These are phyloP conservation scores for Rhododendron simsii DNA, from an alignment of 148 eudicot genomes.

Conservation along the genomic window DNA sequence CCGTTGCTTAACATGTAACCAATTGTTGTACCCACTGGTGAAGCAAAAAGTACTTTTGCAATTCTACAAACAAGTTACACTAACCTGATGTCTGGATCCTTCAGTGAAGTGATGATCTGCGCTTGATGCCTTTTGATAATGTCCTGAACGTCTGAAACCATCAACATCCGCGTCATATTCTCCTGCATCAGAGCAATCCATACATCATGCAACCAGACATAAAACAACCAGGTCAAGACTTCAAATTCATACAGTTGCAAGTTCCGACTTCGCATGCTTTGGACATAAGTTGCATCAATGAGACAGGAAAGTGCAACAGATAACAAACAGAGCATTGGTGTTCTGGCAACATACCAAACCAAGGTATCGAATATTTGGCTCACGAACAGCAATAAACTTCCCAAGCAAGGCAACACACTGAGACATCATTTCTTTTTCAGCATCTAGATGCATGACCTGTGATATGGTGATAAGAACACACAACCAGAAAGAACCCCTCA, in stretches of 20 bases:
- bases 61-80: not conserved
- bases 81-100: slow-evolving; percentile 99
- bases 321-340: slow-evolving; percentile 1
- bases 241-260: not conserved
- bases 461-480: slow-evolving; percentile 6
- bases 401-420: slow-evolving; percentile 99
- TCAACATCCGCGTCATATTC: slow-evolving; percentile 98
- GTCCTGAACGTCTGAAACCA: slow-evolving; percentile 98
- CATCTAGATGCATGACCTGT: slow-evolving; percentile 99
- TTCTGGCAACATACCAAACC: slow-evolving; percentile 69
- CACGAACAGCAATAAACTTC: slow-evolving; percentile 97
- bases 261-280: not conserved
- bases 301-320: not conserved
- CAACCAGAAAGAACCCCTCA: slow-evolving; percentile 7
- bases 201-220: slow-evolving; percentile 5
- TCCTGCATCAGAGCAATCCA: slow-evolving; percentile 54
- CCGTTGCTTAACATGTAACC: not conserved
- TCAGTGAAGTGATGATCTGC: slow-evolving; percentile 90
- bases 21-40: not conserved
- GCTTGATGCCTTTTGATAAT: slow-evolving; percentile 96
- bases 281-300: not conserved
- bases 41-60: not conserved
- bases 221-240: not conserved
- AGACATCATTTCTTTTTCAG: slow-evolving; percentile 99
- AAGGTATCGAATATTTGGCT: slow-evolving; percentile 96